Evolutionary conservation across 805 yeast species (phyloP).

Genomic region (Lipomyces starkeyi): DNA sequence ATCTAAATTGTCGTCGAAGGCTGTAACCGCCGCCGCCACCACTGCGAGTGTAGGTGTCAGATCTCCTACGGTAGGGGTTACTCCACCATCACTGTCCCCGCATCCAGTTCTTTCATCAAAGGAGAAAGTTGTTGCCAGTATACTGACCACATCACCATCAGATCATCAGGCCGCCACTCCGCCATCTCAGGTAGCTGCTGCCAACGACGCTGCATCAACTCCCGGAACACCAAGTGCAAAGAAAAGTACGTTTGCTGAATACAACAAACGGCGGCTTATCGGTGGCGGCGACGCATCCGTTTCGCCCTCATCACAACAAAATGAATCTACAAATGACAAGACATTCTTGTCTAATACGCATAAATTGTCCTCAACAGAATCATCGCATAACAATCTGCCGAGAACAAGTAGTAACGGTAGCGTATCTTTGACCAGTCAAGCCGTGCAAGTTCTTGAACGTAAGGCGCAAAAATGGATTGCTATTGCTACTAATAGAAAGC

Average conservation of each 20-base stretch:
- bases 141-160: background rate
- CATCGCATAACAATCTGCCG: conserved; percentile 34
- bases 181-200: background rate
- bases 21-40: background rate
- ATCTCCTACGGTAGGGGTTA: background rate
- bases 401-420: conserved; percentile 28
- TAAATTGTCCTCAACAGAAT: conserved; percentile 17
- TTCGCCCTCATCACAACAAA: background rate
- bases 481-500: conserved; percentile 49
- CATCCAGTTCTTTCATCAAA: background rate
- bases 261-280: conserved; percentile 19
- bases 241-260: conserved; percentile 26
- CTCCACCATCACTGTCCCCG: background rate
- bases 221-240: conserved; percentile 31
- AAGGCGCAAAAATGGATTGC: conserved; percentile 47
- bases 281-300: conserved; percentile 10
- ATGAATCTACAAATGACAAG: background rate
- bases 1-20: background rate
- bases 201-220: conserved; percentile 11
- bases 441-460: conserved; percentile 23
- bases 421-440: conserved; percentile 41
- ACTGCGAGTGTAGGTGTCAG: background rate
- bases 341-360: background rate
- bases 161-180: conserved; percentile 11
- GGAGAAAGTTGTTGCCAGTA: conserved; percentile 14